Evolutionary conservation across 371 early-diverging fungal genomes (phyloP).

Genomic region (Agmasoma carcini): DNA sequence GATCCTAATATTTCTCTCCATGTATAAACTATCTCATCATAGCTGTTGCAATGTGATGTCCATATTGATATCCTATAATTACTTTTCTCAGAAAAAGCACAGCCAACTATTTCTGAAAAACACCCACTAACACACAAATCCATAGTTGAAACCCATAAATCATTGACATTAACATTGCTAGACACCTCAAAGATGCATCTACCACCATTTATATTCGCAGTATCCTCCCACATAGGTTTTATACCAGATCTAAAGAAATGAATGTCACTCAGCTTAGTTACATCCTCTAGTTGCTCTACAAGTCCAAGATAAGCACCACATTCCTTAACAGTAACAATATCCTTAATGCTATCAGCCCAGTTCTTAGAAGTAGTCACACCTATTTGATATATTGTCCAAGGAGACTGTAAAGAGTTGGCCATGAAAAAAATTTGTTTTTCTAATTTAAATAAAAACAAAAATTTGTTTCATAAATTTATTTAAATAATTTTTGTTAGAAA

Average conservation of each 20-base stretch:
- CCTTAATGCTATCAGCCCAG: slow-evolving; percentile 73
- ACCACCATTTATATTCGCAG: slow-evolving; percentile 79
- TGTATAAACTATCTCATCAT: slow-evolving; percentile 10
- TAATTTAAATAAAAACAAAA: background rate
- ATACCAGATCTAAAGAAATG: slow-evolving; percentile 86
- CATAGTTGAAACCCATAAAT: slow-evolving; percentile 57
- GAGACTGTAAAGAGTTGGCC: background rate
- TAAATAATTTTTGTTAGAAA: background rate
- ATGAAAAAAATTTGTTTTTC: background rate
- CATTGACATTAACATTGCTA: slow-evolving; percentile 1
- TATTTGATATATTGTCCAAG: too few species aligned
- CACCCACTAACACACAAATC: slow-evolving; percentile 75
- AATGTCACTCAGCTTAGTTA: slow-evolving; percentile 69
- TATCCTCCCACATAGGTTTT: slow-evolving; percentile 96
- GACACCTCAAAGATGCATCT: slow-evolving; percentile 70
- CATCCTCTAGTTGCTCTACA: slow-evolving; percentile 70
- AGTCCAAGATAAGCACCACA: slow-evolving; percentile 76
- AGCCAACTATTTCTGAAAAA: slow-evolving; percentile 70
- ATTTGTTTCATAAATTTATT: background rate
- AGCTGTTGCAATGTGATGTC: slow-evolving; percentile 23
- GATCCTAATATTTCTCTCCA: slow-evolving; percentile 28
- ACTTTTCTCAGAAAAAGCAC: slow-evolving; percentile 57
- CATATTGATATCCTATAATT: slow-evolving; percentile 27
- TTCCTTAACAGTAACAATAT: slow-evolving; percentile 65
- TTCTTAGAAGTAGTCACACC: slow-evolving; percentile 58